A percentile compares a stretch with the other conserved stretches of the same genome.
Evolutionary conservation across 345 rosid genomes (phyloP).

Genomic region (Salix arbutifolia): DNA sequence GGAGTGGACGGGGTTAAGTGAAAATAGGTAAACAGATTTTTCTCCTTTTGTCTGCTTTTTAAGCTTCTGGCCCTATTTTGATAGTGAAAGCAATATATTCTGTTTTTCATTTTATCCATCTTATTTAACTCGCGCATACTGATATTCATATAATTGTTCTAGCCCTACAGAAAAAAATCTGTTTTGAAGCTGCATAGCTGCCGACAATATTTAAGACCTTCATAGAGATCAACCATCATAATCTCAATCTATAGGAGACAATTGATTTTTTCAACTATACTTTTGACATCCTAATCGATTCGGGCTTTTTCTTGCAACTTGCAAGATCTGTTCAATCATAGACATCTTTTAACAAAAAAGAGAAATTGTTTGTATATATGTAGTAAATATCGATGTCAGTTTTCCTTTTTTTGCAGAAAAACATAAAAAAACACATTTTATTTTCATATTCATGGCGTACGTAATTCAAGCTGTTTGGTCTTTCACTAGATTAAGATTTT

Average conservation of each 20-base stretch:
- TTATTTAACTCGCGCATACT: not conserved
- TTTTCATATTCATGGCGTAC: not conserved
- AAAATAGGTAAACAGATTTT: not conserved
- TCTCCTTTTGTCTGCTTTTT: not conserved
- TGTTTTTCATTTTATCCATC: not conserved
- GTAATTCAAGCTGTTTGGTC: not conserved
- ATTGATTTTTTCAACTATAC: too few relatives aligned
- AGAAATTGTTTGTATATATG: too few relatives aligned
- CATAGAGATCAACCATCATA: not conserved
- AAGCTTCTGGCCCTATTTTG: not conserved
- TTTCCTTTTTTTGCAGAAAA: not conserved
- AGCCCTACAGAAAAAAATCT: too few relatives aligned
- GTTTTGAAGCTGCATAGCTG: too few relatives aligned
- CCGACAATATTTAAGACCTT: not conserved
- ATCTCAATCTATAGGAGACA: not conserved
- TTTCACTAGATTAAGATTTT: not conserved
- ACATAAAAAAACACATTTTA: not conserved
- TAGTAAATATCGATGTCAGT: too few relatives aligned
- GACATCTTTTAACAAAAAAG: too few relatives aligned
- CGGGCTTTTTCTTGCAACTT: too few relatives aligned
- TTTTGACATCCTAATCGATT: too few relatives aligned
- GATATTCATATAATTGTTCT: not conserved
- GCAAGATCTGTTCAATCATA: too few relatives aligned
- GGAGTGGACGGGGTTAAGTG: conserved; percentile 16
- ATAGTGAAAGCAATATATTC: conserved; percentile 4